These are phyloP conservation scores for Colletotrichum tamarilloi DNA, from an alignment of 2,329 filamentous ascomycete species.

Conservation along the genomic window DNA sequence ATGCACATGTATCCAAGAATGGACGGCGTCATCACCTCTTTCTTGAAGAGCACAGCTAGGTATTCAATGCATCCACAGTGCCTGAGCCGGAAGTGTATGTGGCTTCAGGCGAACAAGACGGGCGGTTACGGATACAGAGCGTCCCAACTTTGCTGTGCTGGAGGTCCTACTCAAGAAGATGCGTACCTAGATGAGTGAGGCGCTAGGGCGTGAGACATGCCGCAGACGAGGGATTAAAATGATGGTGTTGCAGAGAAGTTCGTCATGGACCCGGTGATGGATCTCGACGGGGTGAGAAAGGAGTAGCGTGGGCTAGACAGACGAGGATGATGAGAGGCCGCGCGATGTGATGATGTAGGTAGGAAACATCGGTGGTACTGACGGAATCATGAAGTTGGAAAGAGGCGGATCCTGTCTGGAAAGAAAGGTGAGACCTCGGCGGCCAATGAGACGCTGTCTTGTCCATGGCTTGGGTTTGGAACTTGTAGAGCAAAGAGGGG, in stretches of 20 bases:
- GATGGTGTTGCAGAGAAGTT: neutral
- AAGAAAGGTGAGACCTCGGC: neutral
- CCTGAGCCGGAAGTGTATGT: neutral
- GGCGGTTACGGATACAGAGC: neutral
- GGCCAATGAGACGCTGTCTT: neutral
- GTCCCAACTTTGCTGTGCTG: neutral
- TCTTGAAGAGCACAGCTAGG: neutral
- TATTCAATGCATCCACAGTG: neutral
- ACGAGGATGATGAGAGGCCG: neutral
- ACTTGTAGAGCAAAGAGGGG: neutral
- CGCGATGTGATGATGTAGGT: neutral
- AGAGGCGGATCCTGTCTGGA: neutral
- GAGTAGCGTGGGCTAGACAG: neutral
- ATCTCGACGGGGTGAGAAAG: neutral
- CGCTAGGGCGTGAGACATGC: neutral
- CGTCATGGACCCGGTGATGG: neutral
- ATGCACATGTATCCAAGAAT: constrained; percentile 1
- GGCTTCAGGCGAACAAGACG: neutral
- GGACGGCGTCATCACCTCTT: neutral
- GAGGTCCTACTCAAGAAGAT: neutral
- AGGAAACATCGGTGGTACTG: neutral
- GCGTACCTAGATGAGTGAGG: neutral
- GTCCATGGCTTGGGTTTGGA: neutral
- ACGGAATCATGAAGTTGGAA: neutral
- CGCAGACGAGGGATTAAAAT: neutral